Percentiles rank a stretch among this genome's conserved stretches.
These are phyloP conservation scores for Gloeopeniophorella convolvens DNA, from an alignment of 768 basidiomycete genomes.

Conservation along the genomic window DNA sequence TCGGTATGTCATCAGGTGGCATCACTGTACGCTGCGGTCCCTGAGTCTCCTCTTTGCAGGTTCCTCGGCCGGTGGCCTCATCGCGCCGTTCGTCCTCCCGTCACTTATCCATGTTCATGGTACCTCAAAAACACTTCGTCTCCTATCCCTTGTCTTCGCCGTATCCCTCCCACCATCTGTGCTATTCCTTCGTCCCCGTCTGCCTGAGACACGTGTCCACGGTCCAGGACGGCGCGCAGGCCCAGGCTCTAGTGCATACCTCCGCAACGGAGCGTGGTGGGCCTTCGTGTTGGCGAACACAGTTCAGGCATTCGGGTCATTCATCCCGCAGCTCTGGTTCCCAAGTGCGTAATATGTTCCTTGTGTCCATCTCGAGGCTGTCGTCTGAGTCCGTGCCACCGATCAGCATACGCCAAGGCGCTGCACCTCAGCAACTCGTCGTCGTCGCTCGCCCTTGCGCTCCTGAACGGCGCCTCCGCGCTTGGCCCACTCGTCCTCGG, in stretches of 20 bases:
- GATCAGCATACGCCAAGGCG: slow-evolving; percentile 21
- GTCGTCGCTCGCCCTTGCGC: slow-evolving; percentile 20
- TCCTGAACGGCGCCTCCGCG: slow-evolving; percentile 21
- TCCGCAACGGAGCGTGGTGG: slow-evolving; percentile 24
- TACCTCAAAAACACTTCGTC: slow-evolving; percentile 23
- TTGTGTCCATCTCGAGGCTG: too few relatives aligned
- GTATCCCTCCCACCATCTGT: slow-evolving; percentile 22
- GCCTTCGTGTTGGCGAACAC: slow-evolving; percentile 24
- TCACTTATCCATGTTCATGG: slow-evolving; percentile 25
- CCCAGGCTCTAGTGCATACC: slow-evolving; percentile 20
- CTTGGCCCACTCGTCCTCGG: slow-evolving; percentile 20
- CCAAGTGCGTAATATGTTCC: slow-evolving; percentile 21
- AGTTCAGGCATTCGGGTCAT: slow-evolving; percentile 24
- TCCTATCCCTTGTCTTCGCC: slow-evolving; percentile 21
- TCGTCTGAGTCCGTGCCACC: too few relatives aligned
- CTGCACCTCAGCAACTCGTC: slow-evolving; percentile 12
- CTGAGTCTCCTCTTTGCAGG: slow-evolving; percentile 8
- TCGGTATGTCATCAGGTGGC: slow-evolving; percentile 18
- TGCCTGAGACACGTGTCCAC: slow-evolving; percentile 22
- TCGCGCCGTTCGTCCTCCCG: slow-evolving; percentile 26
- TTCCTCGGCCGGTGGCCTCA: slow-evolving; percentile 25
- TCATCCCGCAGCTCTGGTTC: slow-evolving; percentile 25
- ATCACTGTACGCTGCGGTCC: not conserved
- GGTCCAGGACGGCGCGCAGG: slow-evolving; percentile 3
- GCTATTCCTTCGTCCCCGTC: slow-evolving; percentile 25